phyloP scores from a whole-genome alignment of 768 basidiomycete species.

The Tricholoma terreum region DNA sequence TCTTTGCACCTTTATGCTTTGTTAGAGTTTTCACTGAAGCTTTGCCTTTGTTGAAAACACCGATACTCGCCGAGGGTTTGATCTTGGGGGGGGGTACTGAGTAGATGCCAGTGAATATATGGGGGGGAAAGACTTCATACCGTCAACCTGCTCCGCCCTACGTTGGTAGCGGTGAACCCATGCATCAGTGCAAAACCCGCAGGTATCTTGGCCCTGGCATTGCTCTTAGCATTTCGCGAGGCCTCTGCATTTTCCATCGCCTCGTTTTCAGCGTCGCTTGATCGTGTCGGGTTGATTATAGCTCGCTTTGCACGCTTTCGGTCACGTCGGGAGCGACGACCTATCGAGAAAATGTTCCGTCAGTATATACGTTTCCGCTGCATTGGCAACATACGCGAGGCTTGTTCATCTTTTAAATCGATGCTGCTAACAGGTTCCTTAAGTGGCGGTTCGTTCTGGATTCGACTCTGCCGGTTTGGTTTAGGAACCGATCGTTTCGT shows the following conservation, averaged over 20 bases:
- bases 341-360: conserved; percentile 29
- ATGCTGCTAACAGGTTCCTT: neutral
- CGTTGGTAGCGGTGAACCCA: conserved; percentile 59
- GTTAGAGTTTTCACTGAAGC: conserved; percentile 45
- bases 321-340: conserved; percentile 62
- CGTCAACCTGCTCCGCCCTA: conserved; percentile 61
- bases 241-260: conserved; percentile 9
- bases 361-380: conserved; percentile 24
- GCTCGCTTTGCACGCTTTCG: conserved; percentile 57
- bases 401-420: conserved; percentile 26
- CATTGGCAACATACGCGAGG: conserved; percentile 21
- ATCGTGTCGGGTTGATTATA: conserved; percentile 39
- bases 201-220: conserved; percentile 34
- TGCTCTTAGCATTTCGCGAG: conserved; percentile 20
- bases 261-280: conserved; percentile 17
- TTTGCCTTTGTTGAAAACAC: conserved; percentile 66
- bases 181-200: conserved; percentile 64
- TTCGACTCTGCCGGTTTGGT: neutral
- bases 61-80: conserved; percentile 22
- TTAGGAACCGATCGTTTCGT: conserved; percentile 9
- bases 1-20: conserved; percentile 20
- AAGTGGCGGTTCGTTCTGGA: neutral
- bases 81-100: neutral
- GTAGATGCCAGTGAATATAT: neutral
- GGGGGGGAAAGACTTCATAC: conserved; percentile 30